Evolutionary conservation across 345 rosid genomes (phyloP), one percentile per base, ranked within the genome.

Genomic region (Balakata baccata): DNA sequence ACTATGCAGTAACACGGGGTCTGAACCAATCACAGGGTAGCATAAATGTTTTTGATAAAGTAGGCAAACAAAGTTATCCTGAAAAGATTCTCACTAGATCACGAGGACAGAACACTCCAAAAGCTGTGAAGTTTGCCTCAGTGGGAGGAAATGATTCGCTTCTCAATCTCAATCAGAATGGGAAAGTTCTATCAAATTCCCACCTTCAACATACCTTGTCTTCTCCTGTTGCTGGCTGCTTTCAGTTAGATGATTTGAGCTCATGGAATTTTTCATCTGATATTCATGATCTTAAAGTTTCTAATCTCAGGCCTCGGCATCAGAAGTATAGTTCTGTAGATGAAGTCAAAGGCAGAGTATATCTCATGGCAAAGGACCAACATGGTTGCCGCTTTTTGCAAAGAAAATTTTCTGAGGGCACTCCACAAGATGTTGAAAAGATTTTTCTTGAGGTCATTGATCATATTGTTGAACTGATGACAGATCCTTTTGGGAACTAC

Each of bases 401-500:
- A 81, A 85, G 81, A 76, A 89, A 79, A 73, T 82, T 92, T 78
- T 83, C 86, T 1, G 94, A 87, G 83, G 89, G 85, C 45, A 83
- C 83, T 52, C 64, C 59, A 11, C 82, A 85, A 66, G 92, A 88
- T 79, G 81, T 92, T 18, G 89, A 86, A 68, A 85, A 76, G 78
- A 89, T 89, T 66, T 92, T 89, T 75, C 54, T 17, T 47, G 94
- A 87, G 87, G 84, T 92, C 79, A 87, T 86, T 74, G 88, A 85
- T 75, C 79, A 85, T 63, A 78, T 88, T 61, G 85, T 86, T 47
- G 97, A 92, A 77, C 86, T 89, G 51, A 92, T 92, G 94, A 70
- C 83, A 38, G 90, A 92, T 72, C 90, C 94, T 4, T 89, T 89
- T 75, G 97, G 93, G 72, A 92, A 92, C 69, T 89, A 89, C 77